Percentiles rank a stretch among this genome's conserved stretches.
Conservation (phyloP, 768 basidiomycete genomes). For the Lentinula sp. region DNA sequence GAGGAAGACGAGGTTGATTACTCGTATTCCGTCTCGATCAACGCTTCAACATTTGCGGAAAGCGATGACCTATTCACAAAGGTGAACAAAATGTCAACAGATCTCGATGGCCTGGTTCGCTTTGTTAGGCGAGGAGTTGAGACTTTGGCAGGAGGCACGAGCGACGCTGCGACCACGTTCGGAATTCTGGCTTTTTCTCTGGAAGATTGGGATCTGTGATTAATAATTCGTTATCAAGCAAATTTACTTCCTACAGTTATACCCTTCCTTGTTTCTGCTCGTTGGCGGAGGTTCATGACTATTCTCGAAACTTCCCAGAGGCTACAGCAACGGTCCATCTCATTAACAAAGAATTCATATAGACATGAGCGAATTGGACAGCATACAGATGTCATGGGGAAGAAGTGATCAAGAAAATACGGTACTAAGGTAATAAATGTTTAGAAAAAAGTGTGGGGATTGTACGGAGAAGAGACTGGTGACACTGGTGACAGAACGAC, state of each 20-base stretch:
- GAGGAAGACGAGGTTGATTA: slow-evolving; percentile 23
- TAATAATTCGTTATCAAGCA: no score
- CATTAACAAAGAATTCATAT: neutral
- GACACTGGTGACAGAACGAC: neutral
- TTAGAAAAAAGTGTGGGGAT: neutral
- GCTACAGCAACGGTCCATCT: neutral
- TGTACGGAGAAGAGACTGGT: neutral
- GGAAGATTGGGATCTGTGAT: slow-evolving; percentile 65
- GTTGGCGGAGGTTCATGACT: neutral
- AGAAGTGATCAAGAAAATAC: neutral
- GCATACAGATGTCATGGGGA: neutral
- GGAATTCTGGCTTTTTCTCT: slow-evolving; percentile 69
- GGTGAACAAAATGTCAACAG: slow-evolving; percentile 59
- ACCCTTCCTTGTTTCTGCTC: no score
- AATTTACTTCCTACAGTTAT: no score
- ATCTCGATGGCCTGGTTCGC: slow-evolving; percentile 66
- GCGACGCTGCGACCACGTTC: slow-evolving; percentile 57
- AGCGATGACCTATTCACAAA: slow-evolving; percentile 44
- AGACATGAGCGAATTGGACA: neutral
- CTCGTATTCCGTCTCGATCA: slow-evolving; percentile 36
- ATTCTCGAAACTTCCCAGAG: neutral
- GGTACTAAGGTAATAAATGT: neutral
- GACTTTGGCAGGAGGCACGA: slow-evolving; percentile 54
- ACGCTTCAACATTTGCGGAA: slow-evolving; percentile 23
- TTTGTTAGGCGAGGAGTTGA: slow-evolving; percentile 68